These are phyloP conservation scores for Hyaloscypha finlandica DNA, from an alignment of 495 filamentous ascomycete species.

Conservation along the genomic window DNA sequence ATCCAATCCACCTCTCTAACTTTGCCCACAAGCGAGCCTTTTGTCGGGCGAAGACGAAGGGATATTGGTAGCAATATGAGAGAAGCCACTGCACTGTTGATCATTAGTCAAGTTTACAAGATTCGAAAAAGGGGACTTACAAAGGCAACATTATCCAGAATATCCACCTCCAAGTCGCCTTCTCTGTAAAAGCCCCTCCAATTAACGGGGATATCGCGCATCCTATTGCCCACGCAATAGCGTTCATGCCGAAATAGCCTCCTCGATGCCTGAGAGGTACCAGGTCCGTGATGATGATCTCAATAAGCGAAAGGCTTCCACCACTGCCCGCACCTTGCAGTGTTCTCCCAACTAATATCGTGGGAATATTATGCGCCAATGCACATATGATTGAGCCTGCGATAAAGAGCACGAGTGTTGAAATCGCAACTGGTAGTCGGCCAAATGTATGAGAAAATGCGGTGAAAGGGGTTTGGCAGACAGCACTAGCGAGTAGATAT, in stretches of 20 bases:
- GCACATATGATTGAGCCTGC: conserved; percentile 60
- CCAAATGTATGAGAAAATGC: conserved; percentile 54
- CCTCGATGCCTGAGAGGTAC: conserved; percentile 54
- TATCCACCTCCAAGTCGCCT: conserved; percentile 35
- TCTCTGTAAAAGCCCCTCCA: conserved; percentile 65
- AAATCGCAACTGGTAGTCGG: conserved; percentile 46
- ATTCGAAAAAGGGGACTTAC: neutral
- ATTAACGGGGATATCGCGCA: conserved; percentile 66
- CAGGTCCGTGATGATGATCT: conserved; percentile 66
- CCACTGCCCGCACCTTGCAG: conserved; percentile 66
- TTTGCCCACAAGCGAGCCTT: neutral
- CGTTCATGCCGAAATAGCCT: conserved; percentile 31
- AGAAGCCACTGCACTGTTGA: neutral
- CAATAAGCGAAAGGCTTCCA: conserved; percentile 62
- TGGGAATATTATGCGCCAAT: conserved; percentile 56
- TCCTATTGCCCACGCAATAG: conserved; percentile 61
- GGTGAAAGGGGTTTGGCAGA: conserved; percentile 50
- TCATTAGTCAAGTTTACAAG: neutral
- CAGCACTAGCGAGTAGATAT: conserved; percentile 51
- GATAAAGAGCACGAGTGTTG: conserved; percentile 51
- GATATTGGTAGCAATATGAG: neutral
- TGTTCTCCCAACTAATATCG: conserved; percentile 44
- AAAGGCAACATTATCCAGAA: conserved; percentile 1
- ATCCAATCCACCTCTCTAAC: conserved; percentile 64
- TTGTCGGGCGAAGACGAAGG: neutral